phyloP scores from a whole-genome alignment of 2,329 filamentous ascomycete genomes.

The Grosmannia serpens region DNA sequence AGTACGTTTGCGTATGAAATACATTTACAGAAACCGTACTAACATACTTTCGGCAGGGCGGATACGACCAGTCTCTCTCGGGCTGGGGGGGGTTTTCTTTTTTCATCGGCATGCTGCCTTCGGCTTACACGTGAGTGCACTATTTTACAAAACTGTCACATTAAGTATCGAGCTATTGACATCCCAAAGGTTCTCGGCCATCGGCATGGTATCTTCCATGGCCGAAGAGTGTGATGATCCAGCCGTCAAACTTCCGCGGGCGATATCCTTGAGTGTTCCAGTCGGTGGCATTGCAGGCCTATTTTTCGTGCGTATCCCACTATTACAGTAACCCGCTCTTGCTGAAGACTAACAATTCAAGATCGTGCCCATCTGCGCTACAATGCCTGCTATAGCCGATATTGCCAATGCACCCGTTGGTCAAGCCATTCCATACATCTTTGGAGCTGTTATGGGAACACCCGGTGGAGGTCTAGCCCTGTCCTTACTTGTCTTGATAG shows the following conservation, averaged over 20 bases:
- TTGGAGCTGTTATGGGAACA: constrained; percentile 28
- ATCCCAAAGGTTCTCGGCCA: constrained; percentile 4
- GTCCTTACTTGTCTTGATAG: constrained; percentile 29
- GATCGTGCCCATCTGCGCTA: constrained; percentile 39
- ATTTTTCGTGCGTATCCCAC: constrained; percentile 14
- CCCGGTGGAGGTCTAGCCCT: constrained; percentile 29
- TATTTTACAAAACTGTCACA: background rate
- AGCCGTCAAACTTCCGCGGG: constrained; percentile 5
- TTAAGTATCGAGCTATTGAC: too few relatives aligned
- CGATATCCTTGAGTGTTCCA: constrained; percentile 3
- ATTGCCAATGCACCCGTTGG: constrained; percentile 30
- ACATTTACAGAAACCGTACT: background rate
- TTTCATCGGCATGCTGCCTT: constrained; percentile 7
- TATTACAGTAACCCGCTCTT: too few relatives aligned
- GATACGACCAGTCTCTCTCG: constrained; percentile 13
- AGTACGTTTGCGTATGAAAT: background rate
- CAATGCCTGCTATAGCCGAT: constrained; percentile 32
- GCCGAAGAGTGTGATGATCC: constrained; percentile 9
- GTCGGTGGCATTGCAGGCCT: constrained; percentile 7
- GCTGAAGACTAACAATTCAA: constrained; percentile 17
- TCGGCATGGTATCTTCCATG: constrained; percentile 9
- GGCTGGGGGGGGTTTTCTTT: constrained; percentile 29
- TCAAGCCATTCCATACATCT: constrained; percentile 33
- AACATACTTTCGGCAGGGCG: background rate
- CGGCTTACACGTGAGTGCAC: constrained; percentile 3